phyloP scores from a whole-genome alignment of 805 yeast genomes.

The Crinitomyces ghanaensis region DNA sequence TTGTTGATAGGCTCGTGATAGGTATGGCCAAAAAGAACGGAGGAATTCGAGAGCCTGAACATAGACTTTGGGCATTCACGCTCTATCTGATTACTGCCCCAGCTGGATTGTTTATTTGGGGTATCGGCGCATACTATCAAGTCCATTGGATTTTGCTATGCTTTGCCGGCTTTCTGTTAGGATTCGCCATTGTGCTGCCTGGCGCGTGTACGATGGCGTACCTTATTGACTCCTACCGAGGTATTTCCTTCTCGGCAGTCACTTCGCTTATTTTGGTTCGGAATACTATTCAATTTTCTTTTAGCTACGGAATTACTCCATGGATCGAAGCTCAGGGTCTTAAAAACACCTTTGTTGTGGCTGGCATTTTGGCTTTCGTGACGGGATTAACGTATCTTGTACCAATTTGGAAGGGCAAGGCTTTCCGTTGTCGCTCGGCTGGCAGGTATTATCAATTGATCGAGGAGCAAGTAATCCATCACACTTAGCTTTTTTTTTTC shows the following conservation, averaged over 20 bases:
- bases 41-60: slow-evolving; percentile 48
- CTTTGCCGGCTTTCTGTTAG: slow-evolving; percentile 45
- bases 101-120: slow-evolving; percentile 47
- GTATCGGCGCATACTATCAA: slow-evolving; percentile 47
- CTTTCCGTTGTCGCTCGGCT: slow-evolving; percentile 19
- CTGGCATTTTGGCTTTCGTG: slow-evolving; percentile 41
- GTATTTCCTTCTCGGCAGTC: slow-evolving; percentile 42
- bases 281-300: slow-evolving; percentile 48
- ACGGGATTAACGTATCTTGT: slow-evolving; percentile 35
- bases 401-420: slow-evolving; percentile 31
- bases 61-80: slow-evolving; percentile 41
- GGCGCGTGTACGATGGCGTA: slow-evolving; percentile 46
- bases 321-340: slow-evolving; percentile 44
- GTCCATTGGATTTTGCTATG: slow-evolving; percentile 46
- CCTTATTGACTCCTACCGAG: slow-evolving; percentile 44
- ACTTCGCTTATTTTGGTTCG: slow-evolving; percentile 46
- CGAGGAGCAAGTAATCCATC: slow-evolving; percentile 11
- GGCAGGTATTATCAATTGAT: slow-evolving; percentile 20
- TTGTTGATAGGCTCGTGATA: slow-evolving; percentile 41
- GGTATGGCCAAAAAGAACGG: slow-evolving; percentile 36
- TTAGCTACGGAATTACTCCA: slow-evolving; percentile 49
- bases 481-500: slow-evolving; percentile 1
- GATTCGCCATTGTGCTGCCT: slow-evolving; percentile 40
- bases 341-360: slow-evolving; percentile 45
- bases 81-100: slow-evolving; percentile 41